Evolutionary conservation across 1,139 yeast species (phyloP), one percentile per base, ranked within the genome.

Genomic region (Debaryomyces sp.): DNA sequence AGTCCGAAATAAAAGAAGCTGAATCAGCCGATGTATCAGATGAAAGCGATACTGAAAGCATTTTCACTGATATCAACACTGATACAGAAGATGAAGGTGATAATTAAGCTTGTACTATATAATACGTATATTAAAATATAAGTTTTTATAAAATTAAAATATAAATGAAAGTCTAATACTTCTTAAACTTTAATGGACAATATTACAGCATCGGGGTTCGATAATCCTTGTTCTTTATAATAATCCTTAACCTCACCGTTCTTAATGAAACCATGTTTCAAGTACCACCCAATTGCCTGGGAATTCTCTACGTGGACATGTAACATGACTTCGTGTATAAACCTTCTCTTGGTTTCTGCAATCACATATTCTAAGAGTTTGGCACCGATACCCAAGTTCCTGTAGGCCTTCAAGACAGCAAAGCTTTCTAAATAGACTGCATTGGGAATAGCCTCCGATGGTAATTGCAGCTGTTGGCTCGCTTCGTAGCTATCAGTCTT

Each of bases 391-490:
- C 90, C 89, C 54, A 73, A 70, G 27, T 73, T 64, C 52, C 85
- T 70, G 64, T 87, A 89, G 1, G 82, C 78, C 38, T 78, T 70
- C 53, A 87, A 68, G 6, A 89, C 92, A 0, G 84, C 89, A 41
- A 89, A 64, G 2, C 85, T 75, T 62, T 87, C 88, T 34, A 89
- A 75, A 57, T 86, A 81, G 1, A 88, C 76, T 5, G 83, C 80
- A 54, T 77, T 73, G 22, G 80, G 77, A 8, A 79, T 71, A 22
- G 73, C 70, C 44, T 71, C 70, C 9, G 70, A 57, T 17, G 60
- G 61, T 21, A 61, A 41, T 21, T 60, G 61, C 26, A 60, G 57
- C 34, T 61, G 62, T 39, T 62, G 64, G 27, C 63, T 56, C 12
- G 54, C 55, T 41, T 71, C 73, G 45, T 63, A 67, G 21, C 54